Evolutionary conservation across 1,139 yeast genomes (phyloP), one percentile per base, ranked within the genome.

Genomic region (Candida buenavistaensis): DNA sequence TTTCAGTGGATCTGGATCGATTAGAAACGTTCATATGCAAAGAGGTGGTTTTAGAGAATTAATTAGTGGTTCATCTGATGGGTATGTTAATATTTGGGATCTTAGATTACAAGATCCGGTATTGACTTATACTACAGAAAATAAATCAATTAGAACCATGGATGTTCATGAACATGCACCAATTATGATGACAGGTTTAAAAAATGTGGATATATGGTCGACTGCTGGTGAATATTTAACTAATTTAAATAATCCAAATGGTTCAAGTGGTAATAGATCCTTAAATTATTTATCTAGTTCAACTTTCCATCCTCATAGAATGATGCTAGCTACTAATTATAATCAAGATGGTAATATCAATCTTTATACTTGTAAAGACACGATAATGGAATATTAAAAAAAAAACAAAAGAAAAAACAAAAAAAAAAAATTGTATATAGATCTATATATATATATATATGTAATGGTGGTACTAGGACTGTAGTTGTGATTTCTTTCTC

Each of bases 131-230:
- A 68, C 66, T 20, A 62, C 62, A 14, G 77, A 83, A 2, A 82
- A 80, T 14, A 72, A 71, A 35, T 78, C 80, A 6, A 75, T 89
- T 72, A 74, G 95, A 11, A 75, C 87, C 21, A 70, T 88, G 39
- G 87, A 86, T 48, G 78, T 87, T 3, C 98, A 92, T 59, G 98
- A 92, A 51, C 98, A 92, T 60, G 98, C 98, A 0, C 97, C 98
- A 0, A 72, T 90, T 1, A 77, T 90, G 45, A 88, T 89, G 8
- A 82, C 95, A 2, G 97, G 96, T 0, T 82, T 94, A 4, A 82
- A 82, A 44, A 72, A 76, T 28, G 81, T 89, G n/a, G 83, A 86
- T 29, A 64, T 90, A 7, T 90, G 95, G 88, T 82, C 95, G 4
- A 89, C 96, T 0, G 68, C 83, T 1, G 97, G 97, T 4, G 86